phyloP scores from a whole-genome alignment of 768 basidiomycete genomes.

The Amanita fuliginea region DNA sequence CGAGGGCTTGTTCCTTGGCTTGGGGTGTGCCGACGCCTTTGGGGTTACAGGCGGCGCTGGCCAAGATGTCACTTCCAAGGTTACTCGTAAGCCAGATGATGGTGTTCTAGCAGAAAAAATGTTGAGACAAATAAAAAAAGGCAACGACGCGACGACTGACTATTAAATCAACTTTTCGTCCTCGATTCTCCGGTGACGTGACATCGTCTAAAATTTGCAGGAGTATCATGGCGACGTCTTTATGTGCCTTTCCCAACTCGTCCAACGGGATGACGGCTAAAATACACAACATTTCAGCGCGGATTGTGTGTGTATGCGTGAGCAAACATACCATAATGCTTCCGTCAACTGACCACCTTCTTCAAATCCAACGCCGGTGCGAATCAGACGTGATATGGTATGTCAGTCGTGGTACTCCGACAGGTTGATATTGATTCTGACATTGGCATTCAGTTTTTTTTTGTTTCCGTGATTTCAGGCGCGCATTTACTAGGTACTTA shows the following conservation, averaged over 20 bases:
- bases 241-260: conserved; percentile 91
- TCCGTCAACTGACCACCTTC: conserved; percentile 85
- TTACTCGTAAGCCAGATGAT: conserved; percentile 89
- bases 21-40: conserved; percentile 51
- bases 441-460: background rate
- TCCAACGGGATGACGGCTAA: conserved; percentile 59
- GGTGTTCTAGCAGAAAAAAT: conserved; percentile 46
- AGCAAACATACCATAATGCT: conserved; percentile 62
- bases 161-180: conserved; percentile 87
- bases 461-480: background rate
- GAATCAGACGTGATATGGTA: conserved; percentile 77
- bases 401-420: conserved; percentile 80
- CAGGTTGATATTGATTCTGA: conserved; percentile 66
- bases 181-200: conserved; percentile 81
- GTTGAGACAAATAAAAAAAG: conserved; percentile 7
- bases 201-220: conserved; percentile 91
- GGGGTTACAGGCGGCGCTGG: conserved; percentile 49
- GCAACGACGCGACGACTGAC: conserved; percentile 20
- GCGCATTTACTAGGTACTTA: conserved; percentile 26
- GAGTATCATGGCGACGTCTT: conserved; percentile 86
- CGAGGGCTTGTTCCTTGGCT: conserved; percentile 58
- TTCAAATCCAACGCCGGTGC: conserved; percentile 88
- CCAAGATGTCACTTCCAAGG: conserved; percentile 65
- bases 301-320: background rate
- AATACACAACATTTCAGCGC: background rate